Base-by-base conservation (phyloP, 2,329 filamentous ascomycete genomes). In the Epichloe festucae region DNA sequence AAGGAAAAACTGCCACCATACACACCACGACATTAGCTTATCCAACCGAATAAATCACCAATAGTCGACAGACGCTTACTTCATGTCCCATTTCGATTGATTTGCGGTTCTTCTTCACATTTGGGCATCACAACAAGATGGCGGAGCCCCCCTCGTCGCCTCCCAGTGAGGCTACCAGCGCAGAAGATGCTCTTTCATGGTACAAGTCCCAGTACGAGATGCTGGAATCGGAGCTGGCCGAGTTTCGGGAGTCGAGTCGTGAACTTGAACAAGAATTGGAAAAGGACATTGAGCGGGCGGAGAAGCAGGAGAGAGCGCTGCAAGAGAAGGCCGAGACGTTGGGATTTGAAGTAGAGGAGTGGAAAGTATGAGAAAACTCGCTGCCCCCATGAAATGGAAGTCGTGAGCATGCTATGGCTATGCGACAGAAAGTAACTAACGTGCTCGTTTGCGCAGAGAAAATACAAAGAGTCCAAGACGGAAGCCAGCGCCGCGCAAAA, bases 141-240 rank as follows among this genome's bases (percentile, higher is more conserved):
- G 71, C 73, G 54, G 80, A 83, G 62, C 73, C 75, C 59, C 79
- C 79, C 5, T 84, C 81, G 5, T 84, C 81, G 47, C 81, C 81
- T 50, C 79, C 78, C 11, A 71, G 70, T 62, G 76, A 74, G 62
- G 67, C 71, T 49, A 67, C 78, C 51, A 75, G 67, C 51, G 66
- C 77, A 48, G 84, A 89, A 63, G 87, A 93, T 63, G 85, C 90
- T 55, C 76, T 98, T 49, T 78, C 84, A 53, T 96, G 93, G 79
- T 98, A 97, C 79, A 98, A 98, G 74, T 72, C 82, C 50, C 91
- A 97, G 67, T 97, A 97, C 72, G 89, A 94, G 70, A 82, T 89
- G 65, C 78, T 98, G 39, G 93, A 96, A 70, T 76, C 82, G 50
- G 93, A 98, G 68, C 80, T 98, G 55, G 81, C 87, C 56, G 93